Conservation (phyloP, 768 basidiomycete genomes). For the Clavaria fumosa region DNA sequence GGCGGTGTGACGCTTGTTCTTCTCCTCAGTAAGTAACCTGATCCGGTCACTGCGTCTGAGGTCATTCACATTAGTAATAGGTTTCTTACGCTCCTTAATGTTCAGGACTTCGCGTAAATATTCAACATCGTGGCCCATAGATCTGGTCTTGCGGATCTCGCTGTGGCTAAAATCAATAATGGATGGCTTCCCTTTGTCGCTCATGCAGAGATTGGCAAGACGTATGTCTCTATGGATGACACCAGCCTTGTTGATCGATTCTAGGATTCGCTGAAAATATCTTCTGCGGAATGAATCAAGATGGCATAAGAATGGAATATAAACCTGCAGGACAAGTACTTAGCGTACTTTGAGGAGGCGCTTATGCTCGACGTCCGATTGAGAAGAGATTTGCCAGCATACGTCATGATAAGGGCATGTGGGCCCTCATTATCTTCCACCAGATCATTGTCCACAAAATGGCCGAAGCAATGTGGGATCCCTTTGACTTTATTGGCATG, state of each 20-base stretch:
- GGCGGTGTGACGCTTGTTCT: too few relatives aligned
- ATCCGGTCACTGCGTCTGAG: not conserved
- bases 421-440: slow-evolving; percentile 8
- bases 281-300: too few relatives aligned
- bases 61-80: not conserved
- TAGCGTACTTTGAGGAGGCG: slow-evolving; percentile 1
- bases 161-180: not conserved
- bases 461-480: slow-evolving; percentile 9
- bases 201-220: not conserved
- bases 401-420: slow-evolving; percentile 9
- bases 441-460: slow-evolving; percentile 12
- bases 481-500: slow-evolving; percentile 9
- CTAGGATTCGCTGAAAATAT: not conserved
- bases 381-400: slow-evolving; percentile 7
- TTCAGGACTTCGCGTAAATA: not conserved
- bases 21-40: not conserved
- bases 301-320: too few relatives aligned
- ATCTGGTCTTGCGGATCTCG: not conserved
- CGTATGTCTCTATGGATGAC: not conserved
- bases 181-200: not conserved
- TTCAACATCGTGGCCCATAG: not conserved
- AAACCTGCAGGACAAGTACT: not conserved
- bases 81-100: not conserved
- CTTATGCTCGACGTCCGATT: not conserved
- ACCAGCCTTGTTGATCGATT: not conserved